Evolutionary conservation across 805 yeast species (phyloP), one percentile per base, ranked within the genome.

Genomic region (Torulaspora franciscae): DNA sequence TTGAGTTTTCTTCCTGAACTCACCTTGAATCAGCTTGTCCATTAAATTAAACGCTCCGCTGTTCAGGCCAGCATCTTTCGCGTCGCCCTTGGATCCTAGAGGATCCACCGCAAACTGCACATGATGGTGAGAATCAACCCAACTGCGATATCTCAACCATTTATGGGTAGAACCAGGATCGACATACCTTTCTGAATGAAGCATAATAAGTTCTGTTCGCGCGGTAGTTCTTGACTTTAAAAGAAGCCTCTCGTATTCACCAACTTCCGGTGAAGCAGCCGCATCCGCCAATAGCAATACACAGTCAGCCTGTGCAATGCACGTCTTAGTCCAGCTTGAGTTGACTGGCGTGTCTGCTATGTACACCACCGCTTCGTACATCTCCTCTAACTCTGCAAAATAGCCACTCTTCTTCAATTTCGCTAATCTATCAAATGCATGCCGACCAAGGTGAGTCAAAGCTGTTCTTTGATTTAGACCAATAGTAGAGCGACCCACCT

Each of bases 41-140:
- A 62, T 48, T 9, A 61, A 30, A 8, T 52, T 46, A 7, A 52
- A 38, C 6, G 57, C 47, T 6, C 53, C 52, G 5, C 48, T 47
- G 24, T 49, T 46, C 22, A 48, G 32, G 14, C 58, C 50, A 4
- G 52, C 36, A 43, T 55, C 58, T 42, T 56, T 57, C 29, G 54
- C 42, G 6, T 45, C 48, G n/a, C 49, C 30, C 24, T 54, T 52
- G 7, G 49, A 49, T 23, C 50, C 56, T 22, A 61, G 32, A 10
- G 51, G 52, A 37, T 50, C 50, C 4, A 59, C 53, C 5, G 56
- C 44, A 33, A 90, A 81, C 55, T 87, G 95, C 10, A 91, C 77
- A 62, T 91, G 98, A 61, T 93, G 97, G 59, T 91, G 96, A 0
- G 88, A 80, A 51, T 87, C 87, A 3, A 93, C 88, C 98, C 98